A percentile compares a stretch with the other conserved stretches of the same genome.
Evolutionary conservation across 106 monocot genomes (phyloP).

Genomic region (Dactylorhiza incarnata): DNA sequence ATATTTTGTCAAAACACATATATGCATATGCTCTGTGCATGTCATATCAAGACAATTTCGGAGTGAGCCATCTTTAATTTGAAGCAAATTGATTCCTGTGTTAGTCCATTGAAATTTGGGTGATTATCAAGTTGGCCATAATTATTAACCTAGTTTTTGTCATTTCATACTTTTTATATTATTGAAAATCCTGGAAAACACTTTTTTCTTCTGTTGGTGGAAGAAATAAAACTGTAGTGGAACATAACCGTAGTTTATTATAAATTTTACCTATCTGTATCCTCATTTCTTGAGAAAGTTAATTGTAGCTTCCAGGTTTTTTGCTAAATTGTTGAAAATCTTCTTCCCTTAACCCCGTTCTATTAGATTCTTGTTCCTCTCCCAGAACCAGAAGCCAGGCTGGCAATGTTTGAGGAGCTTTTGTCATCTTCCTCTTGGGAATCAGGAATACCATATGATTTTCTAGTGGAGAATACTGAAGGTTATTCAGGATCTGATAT

Average conservation of each 20-base stretch:
- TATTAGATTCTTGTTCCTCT: constrained; percentile 91
- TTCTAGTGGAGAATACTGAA: constrained; percentile 75
- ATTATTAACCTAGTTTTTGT: too few species aligned
- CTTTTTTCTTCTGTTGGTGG: neutral
- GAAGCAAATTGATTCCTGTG: too few species aligned
- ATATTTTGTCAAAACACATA: too few species aligned
- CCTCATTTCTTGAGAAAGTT: neutral
- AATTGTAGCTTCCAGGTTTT: too few species aligned
- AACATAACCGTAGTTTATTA: neutral
- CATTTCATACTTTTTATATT: neutral
- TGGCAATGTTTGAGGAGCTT: constrained; percentile 84
- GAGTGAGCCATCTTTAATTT: too few species aligned
- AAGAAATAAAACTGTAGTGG: neutral
- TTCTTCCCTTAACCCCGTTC: neutral
- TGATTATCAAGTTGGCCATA: too few species aligned
- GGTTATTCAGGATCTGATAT: constrained; percentile 98
- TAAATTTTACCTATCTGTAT: neutral
- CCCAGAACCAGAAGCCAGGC: constrained; percentile 86
- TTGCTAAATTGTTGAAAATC: neutral
- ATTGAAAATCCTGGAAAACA: neutral
- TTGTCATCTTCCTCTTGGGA: constrained; percentile 42
- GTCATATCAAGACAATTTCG: too few species aligned
- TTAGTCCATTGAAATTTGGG: too few species aligned
- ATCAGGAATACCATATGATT: constrained; percentile 43
- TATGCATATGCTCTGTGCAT: too few species aligned